Evolutionary conservation across 1,139 yeast genomes (phyloP), one percentile per base, ranked within the genome.

Genomic region (Blastobotrys apis): DNA sequence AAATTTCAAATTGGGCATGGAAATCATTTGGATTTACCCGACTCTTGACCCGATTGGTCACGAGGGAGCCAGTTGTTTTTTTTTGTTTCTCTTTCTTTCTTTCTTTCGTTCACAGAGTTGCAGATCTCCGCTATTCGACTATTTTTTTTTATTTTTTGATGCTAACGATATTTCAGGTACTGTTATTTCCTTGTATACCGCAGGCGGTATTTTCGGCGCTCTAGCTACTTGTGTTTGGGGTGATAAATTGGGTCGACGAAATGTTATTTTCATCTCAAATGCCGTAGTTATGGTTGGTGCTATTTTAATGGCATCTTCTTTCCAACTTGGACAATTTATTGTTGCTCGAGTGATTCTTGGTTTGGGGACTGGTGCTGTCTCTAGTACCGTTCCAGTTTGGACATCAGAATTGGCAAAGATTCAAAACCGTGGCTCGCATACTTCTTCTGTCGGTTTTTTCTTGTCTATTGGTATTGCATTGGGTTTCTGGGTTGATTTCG

Each of bases 351-450:
- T 82, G 47, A 66, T 83, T 37, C 75, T 86, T 16, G 95, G 95
- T 51, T 52, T 80, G 37, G 94, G 94, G 53, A 81, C 82, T 49
- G 94, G 94, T 50, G 84, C 82, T 30, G 88, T 79, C 57, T 82
- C 88, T 19, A 83, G 87, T 29, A 81, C 88, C 31, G 79, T 83
- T 51, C 92, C 94, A n/a, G 80, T 81, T 48, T 82, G 85, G 80
- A 84, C 83, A 62, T 78, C 90, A 0, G 94, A 85, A 65, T 75
- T 81, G 72, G 78, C 90, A 17, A 73, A 74, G 51, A 79, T 88
- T 6, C 77, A 76, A 54, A 75, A 77, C 60, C 76, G 94, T 68
- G 94, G 94, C 55, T 68, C 75, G 49, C 72, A 81, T 59, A 87
- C 83, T 41, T 73, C 77, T 53, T 66, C 79, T 56, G 85, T 82